Percentiles rank a stretch among this genome's conserved stretches.
phyloP scores from a whole-genome alignment of 2,329 filamentous ascomycete species.

The Cucurbitaria berberidis region DNA sequence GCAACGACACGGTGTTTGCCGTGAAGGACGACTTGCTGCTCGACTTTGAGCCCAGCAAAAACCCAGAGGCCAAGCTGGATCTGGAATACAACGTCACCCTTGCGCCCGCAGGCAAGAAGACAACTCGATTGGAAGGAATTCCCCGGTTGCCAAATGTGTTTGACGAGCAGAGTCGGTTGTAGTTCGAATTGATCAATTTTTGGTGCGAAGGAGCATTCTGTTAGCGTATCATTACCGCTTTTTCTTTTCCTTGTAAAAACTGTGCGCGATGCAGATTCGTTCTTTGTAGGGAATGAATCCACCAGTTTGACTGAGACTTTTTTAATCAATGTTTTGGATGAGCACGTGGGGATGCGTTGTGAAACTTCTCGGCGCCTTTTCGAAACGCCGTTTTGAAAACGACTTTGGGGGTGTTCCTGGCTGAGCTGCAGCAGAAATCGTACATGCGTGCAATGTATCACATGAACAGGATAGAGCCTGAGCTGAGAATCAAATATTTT shows the following conservation, averaged over 20 bases:
- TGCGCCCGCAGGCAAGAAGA: constrained; percentile 50
- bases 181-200: too few species aligned
- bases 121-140: constrained; percentile 39
- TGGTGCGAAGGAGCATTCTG: constrained; percentile 4
- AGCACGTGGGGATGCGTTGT: too few species aligned
- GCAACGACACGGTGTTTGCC: constrained; percentile 66
- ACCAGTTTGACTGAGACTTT: too few species aligned
- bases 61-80: constrained; percentile 63
- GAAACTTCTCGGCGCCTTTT: too few species aligned
- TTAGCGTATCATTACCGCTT: too few species aligned
- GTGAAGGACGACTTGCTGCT: constrained; percentile 67
- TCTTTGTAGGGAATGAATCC: too few species aligned
- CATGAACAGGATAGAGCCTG: neutral
- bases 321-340: too few species aligned
- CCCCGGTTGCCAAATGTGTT: constrained; percentile 38
- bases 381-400: too few species aligned
- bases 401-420: too few species aligned
- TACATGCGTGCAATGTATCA: too few species aligned
- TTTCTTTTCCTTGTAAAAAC: constrained; percentile 14
- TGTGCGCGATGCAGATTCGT: neutral
- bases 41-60: constrained; percentile 61
- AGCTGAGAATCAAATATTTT: neutral
- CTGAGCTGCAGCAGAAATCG: too few species aligned
- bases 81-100: constrained; percentile 68
- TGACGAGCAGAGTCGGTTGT: constrained; percentile 34